Conservation (phyloP, 345 rosid genomes). For the Passiflora organensis region DNA sequence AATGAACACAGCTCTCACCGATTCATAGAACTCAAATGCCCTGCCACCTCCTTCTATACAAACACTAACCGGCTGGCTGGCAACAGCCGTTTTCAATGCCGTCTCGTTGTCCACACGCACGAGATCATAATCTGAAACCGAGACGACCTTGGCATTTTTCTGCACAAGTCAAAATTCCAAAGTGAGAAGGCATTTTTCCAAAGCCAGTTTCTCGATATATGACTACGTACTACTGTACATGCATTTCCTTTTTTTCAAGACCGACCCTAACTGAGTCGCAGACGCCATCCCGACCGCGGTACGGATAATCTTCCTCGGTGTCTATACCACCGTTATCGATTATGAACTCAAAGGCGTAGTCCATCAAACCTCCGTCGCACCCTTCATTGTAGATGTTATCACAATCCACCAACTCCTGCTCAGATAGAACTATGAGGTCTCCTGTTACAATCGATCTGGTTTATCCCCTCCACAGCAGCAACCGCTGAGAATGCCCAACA, state of each 20-base stretch:
- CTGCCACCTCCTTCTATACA: constrained; percentile 90
- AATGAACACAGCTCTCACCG: too few species aligned
- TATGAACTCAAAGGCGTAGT: constrained; percentile 82
- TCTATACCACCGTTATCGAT: constrained; percentile 87
- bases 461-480: constrained; percentile 90
- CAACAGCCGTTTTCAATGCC: constrained; percentile 70
- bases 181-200: background rate
- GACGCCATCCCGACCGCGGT: constrained; percentile 45
- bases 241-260: background rate
- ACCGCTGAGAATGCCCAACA: constrained; percentile 97
- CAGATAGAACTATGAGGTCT: constrained; percentile 63
- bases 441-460: constrained; percentile 84
- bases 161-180: constrained; percentile 19
- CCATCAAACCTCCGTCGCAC: constrained; percentile 94
- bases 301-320: constrained; percentile 77
- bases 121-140: constrained; percentile 65
- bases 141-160: constrained; percentile 82
- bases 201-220: background rate
- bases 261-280: constrained; percentile 70
- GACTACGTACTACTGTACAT: background rate
- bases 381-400: constrained; percentile 73
- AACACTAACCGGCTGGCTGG: constrained; percentile 69
- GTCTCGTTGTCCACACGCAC: constrained; percentile 60
- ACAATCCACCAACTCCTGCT: constrained; percentile 91
- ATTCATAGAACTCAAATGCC: constrained; percentile 66